These are phyloP conservation scores for Wallemia hederae DNA, from an alignment of 1,284 basidiomycete species.

Conservation along the genomic window DNA sequence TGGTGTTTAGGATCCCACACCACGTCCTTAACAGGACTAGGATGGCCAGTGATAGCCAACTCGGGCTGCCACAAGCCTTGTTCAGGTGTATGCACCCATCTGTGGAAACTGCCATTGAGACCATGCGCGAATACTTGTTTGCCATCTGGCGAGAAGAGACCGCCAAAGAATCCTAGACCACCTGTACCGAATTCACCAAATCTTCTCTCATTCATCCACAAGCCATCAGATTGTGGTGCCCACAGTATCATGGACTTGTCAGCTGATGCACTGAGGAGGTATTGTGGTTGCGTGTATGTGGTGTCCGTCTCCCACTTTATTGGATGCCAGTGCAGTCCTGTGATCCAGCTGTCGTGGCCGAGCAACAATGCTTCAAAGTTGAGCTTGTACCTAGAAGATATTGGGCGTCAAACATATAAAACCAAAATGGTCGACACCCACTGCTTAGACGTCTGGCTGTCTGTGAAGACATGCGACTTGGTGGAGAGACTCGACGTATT, in stretches of 20 bases:
- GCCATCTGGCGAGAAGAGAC: constrained; percentile 32
- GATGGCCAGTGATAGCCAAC: constrained; percentile 53
- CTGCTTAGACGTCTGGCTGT: constrained; percentile 14
- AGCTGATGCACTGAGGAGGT: constrained; percentile 56
- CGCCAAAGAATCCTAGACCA: constrained; percentile 65
- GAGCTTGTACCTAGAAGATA: constrained; percentile 26
- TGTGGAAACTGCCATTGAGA: constrained; percentile 70
- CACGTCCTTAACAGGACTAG: constrained; percentile 40
- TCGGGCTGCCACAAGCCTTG: constrained; percentile 32
- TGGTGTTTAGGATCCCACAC: constrained; percentile 57
- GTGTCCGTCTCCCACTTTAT: constrained; percentile 3
- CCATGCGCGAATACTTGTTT: constrained; percentile 50
- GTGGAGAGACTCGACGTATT: constrained; percentile 30
- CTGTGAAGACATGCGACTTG: constrained; percentile 42
- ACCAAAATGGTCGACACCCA: background rate
- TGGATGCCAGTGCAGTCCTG: constrained; percentile 50
- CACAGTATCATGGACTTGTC: constrained; percentile 81
- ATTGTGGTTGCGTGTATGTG: constrained; percentile 15
- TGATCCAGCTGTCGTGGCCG: constrained; percentile 76
- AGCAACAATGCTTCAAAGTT: constrained; percentile 71
- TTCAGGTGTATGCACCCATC: constrained; percentile 28
- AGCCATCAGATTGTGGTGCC: constrained; percentile 34
- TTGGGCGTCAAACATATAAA: constrained; percentile 1
- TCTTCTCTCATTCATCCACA: constrained; percentile 66
- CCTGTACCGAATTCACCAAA: constrained; percentile 78